Evolutionary conservation across 495 filamentous ascomycete species (phyloP).

Genomic region (Annulohypoxylon moriforme): DNA sequence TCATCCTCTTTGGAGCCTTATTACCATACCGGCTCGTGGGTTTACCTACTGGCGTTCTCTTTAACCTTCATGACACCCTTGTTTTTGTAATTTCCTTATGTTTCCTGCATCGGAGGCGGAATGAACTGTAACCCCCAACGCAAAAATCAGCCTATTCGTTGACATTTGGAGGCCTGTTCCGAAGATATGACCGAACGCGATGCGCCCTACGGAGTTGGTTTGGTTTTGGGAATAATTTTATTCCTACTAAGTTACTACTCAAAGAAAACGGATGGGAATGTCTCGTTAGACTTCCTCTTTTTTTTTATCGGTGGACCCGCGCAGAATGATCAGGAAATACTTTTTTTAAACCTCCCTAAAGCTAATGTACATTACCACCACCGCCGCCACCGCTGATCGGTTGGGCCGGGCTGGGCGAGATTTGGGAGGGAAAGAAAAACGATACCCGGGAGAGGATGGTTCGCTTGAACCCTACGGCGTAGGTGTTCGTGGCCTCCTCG

Average conservation of each 20-base stretch:
- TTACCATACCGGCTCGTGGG: conserved; percentile 21
- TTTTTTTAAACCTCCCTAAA: conserved; percentile 8
- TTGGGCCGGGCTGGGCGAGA: not conserved
- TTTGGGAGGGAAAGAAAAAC: conserved; percentile 9
- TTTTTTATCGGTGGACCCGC: conserved; percentile 3
- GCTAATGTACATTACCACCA: conserved; percentile 42
- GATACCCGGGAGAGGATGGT: conserved; percentile 29
- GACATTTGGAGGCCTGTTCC: conserved; percentile 22
- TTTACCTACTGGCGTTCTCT: conserved; percentile 10
- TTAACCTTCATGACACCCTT: conserved; percentile 12
- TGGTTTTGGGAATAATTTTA: conserved; percentile 32
- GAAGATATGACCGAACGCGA: conserved; percentile 43
- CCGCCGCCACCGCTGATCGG: conserved; percentile 12
- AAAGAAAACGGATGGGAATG: conserved; percentile 3
- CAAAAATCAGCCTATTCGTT: conserved; percentile 19
- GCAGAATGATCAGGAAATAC: conserved; percentile 24
- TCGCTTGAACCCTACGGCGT: not conserved
- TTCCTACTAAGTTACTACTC: conserved; percentile 2
- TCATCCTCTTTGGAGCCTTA: conserved; percentile 10
- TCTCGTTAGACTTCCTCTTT: conserved; percentile 6
- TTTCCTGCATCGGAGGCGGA: conserved; percentile 33
- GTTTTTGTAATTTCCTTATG: conserved; percentile 4
- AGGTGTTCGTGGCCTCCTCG: not conserved
- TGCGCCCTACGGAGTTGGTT: conserved; percentile 36
- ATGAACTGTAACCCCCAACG: conserved; percentile 39